Base-by-base conservation (phyloP, 2,329 filamentous ascomycete genomes). In the Colletotrichum destructivum region DNA sequence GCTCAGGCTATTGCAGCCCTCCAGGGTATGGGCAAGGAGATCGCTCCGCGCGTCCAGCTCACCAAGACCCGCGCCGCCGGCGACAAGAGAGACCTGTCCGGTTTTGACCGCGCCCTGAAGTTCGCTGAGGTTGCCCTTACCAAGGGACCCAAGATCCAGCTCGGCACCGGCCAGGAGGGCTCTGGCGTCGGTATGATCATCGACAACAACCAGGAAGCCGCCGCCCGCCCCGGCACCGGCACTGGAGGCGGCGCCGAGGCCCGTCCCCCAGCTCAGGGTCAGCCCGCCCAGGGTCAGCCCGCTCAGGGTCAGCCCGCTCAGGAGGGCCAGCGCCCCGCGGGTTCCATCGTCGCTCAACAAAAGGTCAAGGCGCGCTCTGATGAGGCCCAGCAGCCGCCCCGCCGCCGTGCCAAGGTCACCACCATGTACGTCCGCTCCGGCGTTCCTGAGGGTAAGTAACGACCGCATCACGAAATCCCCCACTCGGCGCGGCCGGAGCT, bases 21-120 rank as follows among this genome's bases (percentile, higher is more conserved):
- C 44, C 84, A 86, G 74, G 85, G 84, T 40, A 82, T 86, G 79
- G 84, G 84, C 75, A 87, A 86, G 79, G 82, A 85, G 74, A 86
- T 87, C 74, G 82, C 83, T 31, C 85, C 85, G 31, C 83, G 85
- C 13, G 76, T 77, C 38, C 72, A 55, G 55, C 52, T 60, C 67
- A 74, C 68, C 55, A 72, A 38, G 76, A 75, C 61, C 56, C 76
- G 21, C 74, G 75, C 57, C 18, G 55, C 62, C 63, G 38, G 55
- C n/a, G 75, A 74, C 55, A 83, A 82, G 75, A 80, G 83, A 71
- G 82, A 84, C 71, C 75, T 82, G 23, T 73, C 77, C 51, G 82
- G 83, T 57, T 84, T 84, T 72, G 81, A 84, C 74, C 80, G 82
- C 9, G 82, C 83, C 13, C 76, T 84, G 31, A 80, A 76, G 18